Conservation (phyloP, 2,329 filamentous ascomycete species). For the Claviceps africana region DNA sequence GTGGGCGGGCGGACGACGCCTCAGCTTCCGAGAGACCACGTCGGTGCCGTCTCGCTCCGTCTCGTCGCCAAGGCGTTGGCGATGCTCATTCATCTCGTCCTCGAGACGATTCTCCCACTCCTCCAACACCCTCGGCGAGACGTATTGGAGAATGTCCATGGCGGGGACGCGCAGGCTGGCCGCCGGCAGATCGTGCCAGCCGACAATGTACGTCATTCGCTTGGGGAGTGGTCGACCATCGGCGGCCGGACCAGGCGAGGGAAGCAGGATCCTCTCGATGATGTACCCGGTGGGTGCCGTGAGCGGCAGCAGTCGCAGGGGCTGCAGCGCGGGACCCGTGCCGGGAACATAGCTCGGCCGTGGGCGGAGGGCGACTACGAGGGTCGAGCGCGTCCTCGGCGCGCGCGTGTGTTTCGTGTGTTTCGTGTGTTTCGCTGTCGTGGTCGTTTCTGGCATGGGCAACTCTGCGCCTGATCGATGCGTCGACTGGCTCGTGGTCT, state of each 20-base stretch:
- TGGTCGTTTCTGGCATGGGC: neutral
- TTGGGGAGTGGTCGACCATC: constrained; percentile 25
- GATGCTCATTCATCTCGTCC: constrained; percentile 28
- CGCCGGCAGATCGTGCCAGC: constrained; percentile 38
- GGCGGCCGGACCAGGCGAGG: constrained; percentile 18
- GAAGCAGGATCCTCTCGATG: constrained; percentile 35
- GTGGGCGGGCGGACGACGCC: constrained; percentile 17
- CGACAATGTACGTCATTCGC: constrained; percentile 39
- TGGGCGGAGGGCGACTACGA: constrained; percentile 3
- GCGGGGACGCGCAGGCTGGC: constrained; percentile 32
- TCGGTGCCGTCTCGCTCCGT: constrained; percentile 7
- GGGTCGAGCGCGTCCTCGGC: neutral
- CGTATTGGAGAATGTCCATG: constrained; percentile 40
- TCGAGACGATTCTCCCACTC: constrained; percentile 38
- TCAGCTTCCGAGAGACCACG: constrained; percentile 8
- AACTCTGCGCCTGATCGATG: constrained; percentile 1
- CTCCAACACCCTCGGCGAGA: constrained; percentile 41
- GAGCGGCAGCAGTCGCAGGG: constrained; percentile 32
- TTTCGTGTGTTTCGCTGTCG: neutral
- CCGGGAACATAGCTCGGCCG: constrained; percentile 27
- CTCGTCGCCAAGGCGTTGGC: constrained; percentile 14
- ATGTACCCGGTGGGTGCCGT: constrained; percentile 44
- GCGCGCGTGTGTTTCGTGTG: no score
- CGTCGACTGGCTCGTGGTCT: neutral
- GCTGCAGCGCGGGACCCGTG: constrained; percentile 32